phyloP scores from a whole-genome alignment of 1,139 yeast species.

The Lodderomyces parapsilosis region DNA sequence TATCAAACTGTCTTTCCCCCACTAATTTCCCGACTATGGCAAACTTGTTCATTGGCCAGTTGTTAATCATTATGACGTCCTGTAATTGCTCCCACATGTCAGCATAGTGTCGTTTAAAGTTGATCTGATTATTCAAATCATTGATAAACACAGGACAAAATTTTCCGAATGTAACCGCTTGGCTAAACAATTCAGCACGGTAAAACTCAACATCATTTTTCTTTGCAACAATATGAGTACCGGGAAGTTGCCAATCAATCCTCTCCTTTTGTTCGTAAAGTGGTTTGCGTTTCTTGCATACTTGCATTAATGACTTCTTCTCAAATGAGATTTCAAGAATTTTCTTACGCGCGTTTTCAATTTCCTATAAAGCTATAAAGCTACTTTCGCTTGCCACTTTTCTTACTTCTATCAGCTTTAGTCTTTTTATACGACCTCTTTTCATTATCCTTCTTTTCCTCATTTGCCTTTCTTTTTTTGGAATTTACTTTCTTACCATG shows the following conservation, averaged over 20 bases:
- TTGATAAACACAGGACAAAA: slow-evolving; percentile 17
- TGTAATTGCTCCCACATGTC: slow-evolving; percentile 8
- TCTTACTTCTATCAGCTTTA: slow-evolving; percentile 52
- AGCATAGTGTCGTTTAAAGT: slow-evolving; percentile 14
- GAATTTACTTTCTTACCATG: slow-evolving; percentile 48
- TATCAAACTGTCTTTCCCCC: slow-evolving; percentile 12
- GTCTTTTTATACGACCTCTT: slow-evolving; percentile 68
- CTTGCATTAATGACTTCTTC: slow-evolving; percentile 4
- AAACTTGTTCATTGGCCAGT: slow-evolving; percentile 18
- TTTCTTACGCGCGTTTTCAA: slow-evolving; percentile 3
- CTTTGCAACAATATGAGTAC: slow-evolving; percentile 17
- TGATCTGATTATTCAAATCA: slow-evolving; percentile 14
- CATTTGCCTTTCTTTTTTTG: slow-evolving; percentile 61
- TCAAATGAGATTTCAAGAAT: neutral
- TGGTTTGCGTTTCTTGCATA: neutral
- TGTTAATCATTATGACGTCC: slow-evolving; percentile 17
- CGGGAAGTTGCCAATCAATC: slow-evolving; percentile 18
- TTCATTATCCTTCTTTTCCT: slow-evolving; percentile 36
- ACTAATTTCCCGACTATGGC: slow-evolving; percentile 17
- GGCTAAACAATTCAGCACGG: slow-evolving; percentile 19
- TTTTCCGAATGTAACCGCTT: slow-evolving; percentile 15
- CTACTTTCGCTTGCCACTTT: slow-evolving; percentile 4
- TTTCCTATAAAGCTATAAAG: slow-evolving; percentile 1
- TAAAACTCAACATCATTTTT: slow-evolving; percentile 13
- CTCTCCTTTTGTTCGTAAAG: slow-evolving; percentile 3